These are phyloP conservation scores for Kwoniella bestiolae DNA, from an alignment of 768 basidiomycete genomes.

Conservation along the genomic window DNA sequence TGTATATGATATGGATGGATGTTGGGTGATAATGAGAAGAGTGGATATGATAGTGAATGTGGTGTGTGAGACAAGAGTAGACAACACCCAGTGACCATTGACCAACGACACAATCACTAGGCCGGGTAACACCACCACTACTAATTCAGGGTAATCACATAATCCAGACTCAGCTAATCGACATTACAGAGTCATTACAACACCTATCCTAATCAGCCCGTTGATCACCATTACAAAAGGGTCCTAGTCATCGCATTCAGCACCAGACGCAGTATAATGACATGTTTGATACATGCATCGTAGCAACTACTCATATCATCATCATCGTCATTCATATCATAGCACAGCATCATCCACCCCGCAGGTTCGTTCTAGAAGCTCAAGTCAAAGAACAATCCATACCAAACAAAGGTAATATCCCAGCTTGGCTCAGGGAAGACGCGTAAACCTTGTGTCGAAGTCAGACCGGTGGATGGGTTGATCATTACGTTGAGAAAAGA, in stretches of 20 bases:
- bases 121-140: not conserved
- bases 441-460: not conserved
- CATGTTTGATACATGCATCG: not conserved
- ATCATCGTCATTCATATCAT: not conserved
- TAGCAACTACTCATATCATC: not conserved
- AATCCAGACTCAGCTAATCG: not conserved
- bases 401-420: not conserved
- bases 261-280: not conserved
- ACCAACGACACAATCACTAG: not conserved
- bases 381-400: constrained; percentile 2
- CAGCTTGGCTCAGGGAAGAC: not conserved
- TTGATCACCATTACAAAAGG: not conserved
- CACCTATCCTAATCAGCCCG: not conserved
- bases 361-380: not conserved
- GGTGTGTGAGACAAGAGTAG: constrained; percentile 3
- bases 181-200: not conserved
- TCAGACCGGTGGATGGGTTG: not conserved
- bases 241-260: not conserved
- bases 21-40: not conserved
- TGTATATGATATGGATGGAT: not conserved
- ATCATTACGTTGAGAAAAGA: not conserved
- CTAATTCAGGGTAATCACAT: not conserved
- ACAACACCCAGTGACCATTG: not conserved
- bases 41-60: not conserved
- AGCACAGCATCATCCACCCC: not conserved